Conservation (phyloP, 257 asterid species). For the Lavandula angustifolia region DNA sequence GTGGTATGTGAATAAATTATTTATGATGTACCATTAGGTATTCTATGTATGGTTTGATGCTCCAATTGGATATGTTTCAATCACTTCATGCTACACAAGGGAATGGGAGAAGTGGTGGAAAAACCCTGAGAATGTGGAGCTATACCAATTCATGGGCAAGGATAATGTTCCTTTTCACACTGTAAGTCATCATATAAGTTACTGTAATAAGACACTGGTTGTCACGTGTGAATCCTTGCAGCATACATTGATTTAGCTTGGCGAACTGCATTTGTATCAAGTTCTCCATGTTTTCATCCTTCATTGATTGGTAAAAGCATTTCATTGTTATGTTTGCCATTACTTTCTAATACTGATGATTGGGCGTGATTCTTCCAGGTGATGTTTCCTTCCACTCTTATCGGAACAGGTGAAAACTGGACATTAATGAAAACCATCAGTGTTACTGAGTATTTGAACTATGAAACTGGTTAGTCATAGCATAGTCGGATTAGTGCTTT, state of each 20-base stretch:
- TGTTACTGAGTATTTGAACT: slow-evolving; percentile 84
- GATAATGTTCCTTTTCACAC: slow-evolving; percentile 95
- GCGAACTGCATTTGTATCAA: not conserved
- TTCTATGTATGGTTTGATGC: slow-evolving; percentile 98
- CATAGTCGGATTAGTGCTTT: not conserved
- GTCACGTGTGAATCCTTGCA: not conserved
- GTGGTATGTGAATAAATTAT: not conserved
- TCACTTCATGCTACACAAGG: slow-evolving; percentile 75
- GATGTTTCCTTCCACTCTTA: slow-evolving; percentile 84
- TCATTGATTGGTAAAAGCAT: not conserved
- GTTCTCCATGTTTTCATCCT: not conserved
- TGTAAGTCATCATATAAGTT: slow-evolving; percentile 44
- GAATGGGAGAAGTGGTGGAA: slow-evolving; percentile 99
- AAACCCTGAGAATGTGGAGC: slow-evolving; percentile 88
- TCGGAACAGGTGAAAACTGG: slow-evolving; percentile 92
- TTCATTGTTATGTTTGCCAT: not conserved
- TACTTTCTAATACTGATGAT: slow-evolving; percentile 1
- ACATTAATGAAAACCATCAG: slow-evolving; percentile 89
- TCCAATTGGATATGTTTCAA: slow-evolving; percentile 86
- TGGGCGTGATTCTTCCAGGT: slow-evolving; percentile 50
- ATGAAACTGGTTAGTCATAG: slow-evolving; percentile 65
- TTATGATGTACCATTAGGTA: slow-evolving; percentile 50
- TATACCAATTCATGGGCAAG: slow-evolving; percentile 96
- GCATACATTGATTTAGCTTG: not conserved
- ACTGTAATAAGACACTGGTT: not conserved